These are phyloP conservation scores for Podaxis sp. DNA, from an alignment of 768 basidiomycete genomes.

Conservation along the genomic window DNA sequence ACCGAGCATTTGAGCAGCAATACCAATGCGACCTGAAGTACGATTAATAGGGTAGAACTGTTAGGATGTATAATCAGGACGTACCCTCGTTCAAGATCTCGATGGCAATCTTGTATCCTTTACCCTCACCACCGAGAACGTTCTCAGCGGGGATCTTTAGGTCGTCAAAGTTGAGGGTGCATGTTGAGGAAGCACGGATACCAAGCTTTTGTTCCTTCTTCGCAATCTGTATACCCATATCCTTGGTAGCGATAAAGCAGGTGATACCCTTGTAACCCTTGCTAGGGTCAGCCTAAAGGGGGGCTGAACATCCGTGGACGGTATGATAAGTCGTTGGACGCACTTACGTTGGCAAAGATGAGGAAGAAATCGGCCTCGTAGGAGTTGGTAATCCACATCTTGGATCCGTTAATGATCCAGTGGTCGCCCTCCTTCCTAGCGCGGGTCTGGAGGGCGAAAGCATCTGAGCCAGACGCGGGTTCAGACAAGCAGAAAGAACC, in stretches of 20 bases:
- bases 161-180: conserved; percentile 93
- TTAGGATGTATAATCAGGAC: not conserved
- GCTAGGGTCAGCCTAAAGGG: conserved; percentile 69
- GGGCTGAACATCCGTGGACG: not conserved
- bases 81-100: conserved; percentile 26
- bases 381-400: conserved; percentile 99
- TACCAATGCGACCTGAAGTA: conserved; percentile 80
- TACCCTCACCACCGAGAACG: conserved; percentile 87
- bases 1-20: conserved; percentile 98
- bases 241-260: conserved; percentile 93
- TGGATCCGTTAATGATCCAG: conserved; percentile 93
- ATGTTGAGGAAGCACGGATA: conserved; percentile 94
- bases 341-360: conserved; percentile 87
- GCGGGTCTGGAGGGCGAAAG: conserved; percentile 93
- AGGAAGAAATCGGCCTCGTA: conserved; percentile 89
- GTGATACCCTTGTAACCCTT: conserved; percentile 99
- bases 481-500: conserved; percentile 97
- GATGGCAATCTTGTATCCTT: conserved; percentile 74
- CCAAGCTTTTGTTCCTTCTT: conserved; percentile 99
- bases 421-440: conserved; percentile 84
- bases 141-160: conserved; percentile 82
- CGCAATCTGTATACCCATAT: conserved; percentile 95
- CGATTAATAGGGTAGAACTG: not conserved
- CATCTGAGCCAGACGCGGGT: conserved; percentile 90
- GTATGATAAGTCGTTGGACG: not conserved